A percentile compares a stretch with the other conserved stretches of the same genome.
Evolutionary conservation across 768 basidiomycete species (phyloP).

Genomic region (Boletus coccyginus): DNA sequence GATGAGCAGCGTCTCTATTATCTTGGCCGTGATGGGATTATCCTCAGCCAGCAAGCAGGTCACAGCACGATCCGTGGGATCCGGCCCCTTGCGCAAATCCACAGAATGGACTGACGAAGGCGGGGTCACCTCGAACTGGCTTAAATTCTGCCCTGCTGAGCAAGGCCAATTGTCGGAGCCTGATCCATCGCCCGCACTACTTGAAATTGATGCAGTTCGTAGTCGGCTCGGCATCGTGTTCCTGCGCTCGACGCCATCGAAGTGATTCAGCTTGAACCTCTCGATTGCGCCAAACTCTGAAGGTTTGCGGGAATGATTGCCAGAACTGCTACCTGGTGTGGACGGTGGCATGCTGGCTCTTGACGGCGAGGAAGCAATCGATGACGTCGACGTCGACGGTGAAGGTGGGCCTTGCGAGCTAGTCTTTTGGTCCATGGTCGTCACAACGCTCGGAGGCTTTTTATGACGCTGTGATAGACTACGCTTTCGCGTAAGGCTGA

Average conservation of each 20-base stretch:
- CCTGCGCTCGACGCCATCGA: constrained; percentile 75
- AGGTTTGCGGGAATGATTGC: constrained; percentile 73
- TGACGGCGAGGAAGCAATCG: constrained; percentile 86
- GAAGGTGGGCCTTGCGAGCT: constrained; percentile 80
- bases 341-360: constrained; percentile 69
- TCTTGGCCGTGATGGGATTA: constrained; percentile 97
- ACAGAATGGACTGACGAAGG: constrained; percentile 85
- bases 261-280: constrained; percentile 79
- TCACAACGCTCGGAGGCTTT: constrained; percentile 76
- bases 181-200: constrained; percentile 76
- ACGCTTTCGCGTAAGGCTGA: constrained; percentile 59
- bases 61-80: constrained; percentile 83
- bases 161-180: constrained; percentile 73
- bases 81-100: constrained; percentile 72
- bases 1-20: constrained; percentile 91
- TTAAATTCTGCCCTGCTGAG: constrained; percentile 49
- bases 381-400: constrained; percentile 88
- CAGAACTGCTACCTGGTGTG: constrained; percentile 60
- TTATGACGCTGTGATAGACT: constrained; percentile 82
- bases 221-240: constrained; percentile 85
- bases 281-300: constrained; percentile 88
- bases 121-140: constrained; percentile 62
- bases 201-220: constrained; percentile 83
- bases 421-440: constrained; percentile 60
- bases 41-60: constrained; percentile 95